A percentile compares a stretch with the other conserved stretches of the same genome.
phyloP scores from a whole-genome alignment of 768 basidiomycete genomes.

The Leccinum rimulosum region DNA sequence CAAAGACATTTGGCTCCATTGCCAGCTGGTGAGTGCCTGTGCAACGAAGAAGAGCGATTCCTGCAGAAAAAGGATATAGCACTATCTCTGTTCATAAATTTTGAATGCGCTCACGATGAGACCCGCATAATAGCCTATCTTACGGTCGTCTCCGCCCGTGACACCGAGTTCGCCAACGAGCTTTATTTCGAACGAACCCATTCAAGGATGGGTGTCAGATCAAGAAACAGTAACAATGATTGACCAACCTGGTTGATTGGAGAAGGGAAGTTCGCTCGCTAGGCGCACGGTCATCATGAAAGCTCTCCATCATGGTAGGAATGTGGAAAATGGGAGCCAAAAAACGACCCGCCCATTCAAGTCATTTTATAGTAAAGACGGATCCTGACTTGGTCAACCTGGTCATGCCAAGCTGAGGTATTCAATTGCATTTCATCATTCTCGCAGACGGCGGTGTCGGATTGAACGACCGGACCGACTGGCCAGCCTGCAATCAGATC shows the following conservation, averaged over 20 bases:
- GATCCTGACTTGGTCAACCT: too few relatives aligned
- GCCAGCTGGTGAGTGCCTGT: conserved; percentile 55
- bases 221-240: neutral
- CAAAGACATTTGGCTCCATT: conserved; percentile 59
- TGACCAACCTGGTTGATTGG: conserved; percentile 49
- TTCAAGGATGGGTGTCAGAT: neutral
- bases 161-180: conserved; percentile 62
- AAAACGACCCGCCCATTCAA: neutral
- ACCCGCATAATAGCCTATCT: conserved; percentile 69
- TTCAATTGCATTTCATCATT: too few relatives aligned
- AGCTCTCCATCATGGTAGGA: neutral
- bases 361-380: too few relatives aligned
- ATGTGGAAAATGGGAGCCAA: neutral
- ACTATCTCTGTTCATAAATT: neutral
- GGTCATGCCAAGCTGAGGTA: too few relatives aligned
- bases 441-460: too few relatives aligned
- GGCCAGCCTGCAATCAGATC: too few relatives aligned
- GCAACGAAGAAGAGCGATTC: conserved; percentile 62
- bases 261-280: conserved; percentile 47
- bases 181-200: conserved; percentile 29
- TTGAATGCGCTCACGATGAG: conserved; percentile 41
- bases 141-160: conserved; percentile 59
- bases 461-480: too few relatives aligned
- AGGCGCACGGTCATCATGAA: conserved; percentile 34
- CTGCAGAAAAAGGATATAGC: conserved; percentile 28